Conservation (phyloP, 805 yeast genomes). For the Suhomyces vadensis region DNA sequence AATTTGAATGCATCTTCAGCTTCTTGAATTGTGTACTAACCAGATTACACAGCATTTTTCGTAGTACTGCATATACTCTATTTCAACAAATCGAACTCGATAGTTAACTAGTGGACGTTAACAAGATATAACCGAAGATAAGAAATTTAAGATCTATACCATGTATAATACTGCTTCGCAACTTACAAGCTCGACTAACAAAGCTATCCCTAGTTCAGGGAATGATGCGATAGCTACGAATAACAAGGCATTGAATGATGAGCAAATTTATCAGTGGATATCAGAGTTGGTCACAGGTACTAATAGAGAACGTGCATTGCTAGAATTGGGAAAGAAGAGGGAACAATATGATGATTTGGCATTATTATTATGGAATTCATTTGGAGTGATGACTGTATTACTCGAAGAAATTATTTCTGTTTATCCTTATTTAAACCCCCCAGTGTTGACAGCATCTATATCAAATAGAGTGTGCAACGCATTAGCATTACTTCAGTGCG, state of each 20-base stretch:
- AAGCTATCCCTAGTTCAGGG: neutral
- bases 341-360: constrained; percentile 95
- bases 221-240: constrained; percentile 3
- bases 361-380: constrained; percentile 89
- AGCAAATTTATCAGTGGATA: constrained; percentile 87
- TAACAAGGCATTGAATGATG: constrained; percentile 51
- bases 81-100: neutral
- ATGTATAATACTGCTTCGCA: constrained; percentile 8
- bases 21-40: too few species aligned
- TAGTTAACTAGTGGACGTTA: neutral
- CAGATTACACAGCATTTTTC: too few species aligned
- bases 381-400: constrained; percentile 92
- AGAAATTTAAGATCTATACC: neutral
- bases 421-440: constrained; percentile 87
- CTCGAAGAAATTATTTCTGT: constrained; percentile 88
- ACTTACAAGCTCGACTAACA: neutral
- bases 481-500: constrained; percentile 90
- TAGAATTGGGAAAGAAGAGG: constrained; percentile 90
- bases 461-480: constrained; percentile 96
- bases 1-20: too few species aligned
- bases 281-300: constrained; percentile 87
- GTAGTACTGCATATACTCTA: neutral
- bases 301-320: constrained; percentile 86
- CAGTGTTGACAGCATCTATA: constrained; percentile 77
- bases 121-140: neutral